Percentiles rank a stretch among this genome's conserved stretches.
Conservation (phyloP, 1,139 yeast genomes). For the Yamadazyma diospyri region DNA sequence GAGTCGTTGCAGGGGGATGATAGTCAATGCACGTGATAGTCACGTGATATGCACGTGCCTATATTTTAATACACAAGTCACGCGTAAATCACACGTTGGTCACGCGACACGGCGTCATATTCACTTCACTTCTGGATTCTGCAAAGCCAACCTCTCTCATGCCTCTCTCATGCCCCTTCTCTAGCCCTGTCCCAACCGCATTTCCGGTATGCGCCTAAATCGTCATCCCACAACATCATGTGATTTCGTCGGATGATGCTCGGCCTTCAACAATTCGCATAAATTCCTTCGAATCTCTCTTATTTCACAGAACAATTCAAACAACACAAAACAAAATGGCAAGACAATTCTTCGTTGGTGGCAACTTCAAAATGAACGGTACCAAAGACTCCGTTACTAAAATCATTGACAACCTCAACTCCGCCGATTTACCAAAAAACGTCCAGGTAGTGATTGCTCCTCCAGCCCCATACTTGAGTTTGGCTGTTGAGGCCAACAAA, state of each 20-base stretch:
- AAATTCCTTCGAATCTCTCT: constrained; percentile 1
- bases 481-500: constrained; percentile 66
- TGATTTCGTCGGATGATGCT: constrained; percentile 15
- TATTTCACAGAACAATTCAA: neutral
- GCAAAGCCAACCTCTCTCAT: too few relatives aligned
- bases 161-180: too few relatives aligned
- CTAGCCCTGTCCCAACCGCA: too few relatives aligned
- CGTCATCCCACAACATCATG: neutral
- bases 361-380: constrained; percentile 99
- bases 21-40: too few relatives aligned
- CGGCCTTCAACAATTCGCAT: constrained; percentile 11
- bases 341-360: constrained; percentile 96
- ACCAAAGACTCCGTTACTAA: constrained; percentile 78
- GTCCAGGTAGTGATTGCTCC: constrained; percentile 95
- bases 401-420: constrained; percentile 81
- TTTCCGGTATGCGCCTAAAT: too few relatives aligned
- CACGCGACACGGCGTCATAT: too few relatives aligned
- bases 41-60: too few relatives aligned
- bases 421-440: constrained; percentile 66
- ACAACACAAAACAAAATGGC: constrained; percentile 42
- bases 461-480: constrained; percentile 86
- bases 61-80: too few relatives aligned
- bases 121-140: too few relatives aligned
- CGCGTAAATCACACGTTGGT: too few relatives aligned
- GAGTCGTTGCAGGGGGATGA: too few relatives aligned